Evolutionary conservation across 2,329 filamentous ascomycete genomes (phyloP), one percentile per base, ranked within the genome.

Genomic region (Venturia asperata): DNA sequence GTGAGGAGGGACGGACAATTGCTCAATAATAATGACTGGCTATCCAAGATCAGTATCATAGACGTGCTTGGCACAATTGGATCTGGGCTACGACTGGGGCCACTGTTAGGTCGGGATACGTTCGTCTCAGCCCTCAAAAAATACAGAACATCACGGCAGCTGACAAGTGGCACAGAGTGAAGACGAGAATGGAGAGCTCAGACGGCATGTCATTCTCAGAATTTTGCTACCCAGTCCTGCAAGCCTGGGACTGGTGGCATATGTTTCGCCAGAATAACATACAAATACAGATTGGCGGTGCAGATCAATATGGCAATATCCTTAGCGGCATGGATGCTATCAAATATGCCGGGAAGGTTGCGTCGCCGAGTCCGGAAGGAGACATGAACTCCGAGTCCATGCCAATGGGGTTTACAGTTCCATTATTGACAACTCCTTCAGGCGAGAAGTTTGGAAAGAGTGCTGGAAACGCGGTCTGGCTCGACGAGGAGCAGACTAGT

Each of bases 241-340:
- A 99, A 74, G 92, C 89, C 27, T 97, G 92, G 89, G 94, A 99
- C 75, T 99, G 92, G 85, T 97, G 91, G 90, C 83, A 90, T 70
- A 83, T 97, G 78, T 95, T 90, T 76, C 82, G 84, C 13, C 24
- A 15, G 60, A 83, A 82, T 63, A 81, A 83, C 61, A 82, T 92
- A 11, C 88, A 92, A 72, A 84, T 97, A 74, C 92, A 99, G 77
- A 90, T 99, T 63, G 94, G 94, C 66, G 94, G 94, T 47, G 92
- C 92, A 7, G 94, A 99, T 74, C 94, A 99, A 77, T 97, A 88
- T 74, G 94, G 94, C 68, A 99, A 99, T 77, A 97, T 99, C 69
- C 84, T 95, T 37, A 87, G 92, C 15, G 94, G 94, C 61, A 88
- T 94, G 72, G 91, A 97, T 67, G 85, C 89, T 2, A 84, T 97